Conservation (phyloP, 148 eudicot genomes). For the Rhododendron ferrugineum region DNA sequence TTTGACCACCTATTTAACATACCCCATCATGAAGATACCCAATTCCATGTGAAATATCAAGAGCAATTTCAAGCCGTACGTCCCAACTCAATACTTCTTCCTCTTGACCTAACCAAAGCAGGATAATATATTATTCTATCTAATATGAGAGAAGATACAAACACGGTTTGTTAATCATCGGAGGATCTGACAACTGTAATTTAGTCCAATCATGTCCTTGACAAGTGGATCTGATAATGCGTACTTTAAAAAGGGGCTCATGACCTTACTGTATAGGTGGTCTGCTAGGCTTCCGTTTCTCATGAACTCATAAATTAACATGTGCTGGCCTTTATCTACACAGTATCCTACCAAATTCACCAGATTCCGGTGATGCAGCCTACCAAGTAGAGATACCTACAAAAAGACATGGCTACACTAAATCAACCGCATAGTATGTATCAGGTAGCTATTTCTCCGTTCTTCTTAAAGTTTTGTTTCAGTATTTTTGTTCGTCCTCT, state of each 20-base stretch:
- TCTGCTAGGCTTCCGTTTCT: constrained; percentile 94
- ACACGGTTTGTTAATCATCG: neutral
- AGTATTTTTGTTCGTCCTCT: neutral
- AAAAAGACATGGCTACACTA: constrained; percentile 5
- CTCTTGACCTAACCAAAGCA: constrained; percentile 39
- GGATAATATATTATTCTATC: constrained; percentile 1
- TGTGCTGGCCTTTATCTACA: constrained; percentile 88
- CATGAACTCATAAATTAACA: constrained; percentile 93
- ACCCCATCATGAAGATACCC: constrained; percentile 99
- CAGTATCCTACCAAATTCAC: constrained; percentile 97
- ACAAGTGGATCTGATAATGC: neutral
- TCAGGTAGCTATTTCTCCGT: neutral
- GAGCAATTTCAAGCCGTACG: constrained; percentile 82
- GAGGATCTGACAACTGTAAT: neutral
- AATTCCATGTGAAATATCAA: constrained; percentile 93
- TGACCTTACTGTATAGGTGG: constrained; percentile 62
- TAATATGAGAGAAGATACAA: neutral
- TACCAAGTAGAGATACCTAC: constrained; percentile 93
- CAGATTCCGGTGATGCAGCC: constrained; percentile 93
- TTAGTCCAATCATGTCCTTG: neutral
- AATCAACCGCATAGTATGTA: neutral
- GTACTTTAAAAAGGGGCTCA: neutral
- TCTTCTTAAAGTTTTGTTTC: neutral
- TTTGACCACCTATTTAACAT: constrained; percentile 19
- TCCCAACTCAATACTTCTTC: constrained; percentile 75